Conservation (phyloP, 2,329 filamentous ascomycete species). For the Penicillium sp. region DNA sequence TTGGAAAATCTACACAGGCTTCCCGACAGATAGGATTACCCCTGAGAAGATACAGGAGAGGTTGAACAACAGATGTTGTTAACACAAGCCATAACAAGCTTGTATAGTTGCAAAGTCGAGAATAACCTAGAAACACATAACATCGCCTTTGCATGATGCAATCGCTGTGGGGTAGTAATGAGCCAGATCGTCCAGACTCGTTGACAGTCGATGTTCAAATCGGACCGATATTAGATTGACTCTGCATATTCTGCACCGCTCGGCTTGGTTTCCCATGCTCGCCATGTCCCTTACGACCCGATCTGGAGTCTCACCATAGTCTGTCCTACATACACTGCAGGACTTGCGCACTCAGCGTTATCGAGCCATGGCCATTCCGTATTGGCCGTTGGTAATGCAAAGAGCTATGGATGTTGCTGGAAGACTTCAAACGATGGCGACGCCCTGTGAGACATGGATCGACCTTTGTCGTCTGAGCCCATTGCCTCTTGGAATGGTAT, state of each 20-base stretch:
- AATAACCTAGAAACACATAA: too few relatives aligned
- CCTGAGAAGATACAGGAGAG: too few relatives aligned
- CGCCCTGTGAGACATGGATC: conserved; percentile 13
- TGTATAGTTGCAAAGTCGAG: too few relatives aligned
- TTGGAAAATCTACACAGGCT: not conserved
- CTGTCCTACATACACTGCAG: conserved; percentile 19
- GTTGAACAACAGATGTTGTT: not conserved
- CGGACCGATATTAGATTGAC: conserved; percentile 10
- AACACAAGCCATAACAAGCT: too few relatives aligned
- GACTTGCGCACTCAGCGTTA: conserved; percentile 5
- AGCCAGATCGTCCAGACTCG: not conserved
- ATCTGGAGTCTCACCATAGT: conserved; percentile 13
- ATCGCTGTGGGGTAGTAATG: not conserved
- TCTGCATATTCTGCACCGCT: conserved; percentile 5
- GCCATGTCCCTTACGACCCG: conserved; percentile 3
- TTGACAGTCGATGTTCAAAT: conserved; percentile 15
- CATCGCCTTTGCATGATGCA: too few relatives aligned
- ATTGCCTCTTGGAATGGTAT: conserved; percentile 15
- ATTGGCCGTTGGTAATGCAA: conserved; percentile 11
- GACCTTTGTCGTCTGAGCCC: conserved; percentile 10
- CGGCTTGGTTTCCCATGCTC: not conserved
- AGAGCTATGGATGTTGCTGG: conserved; percentile 15
- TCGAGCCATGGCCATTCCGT: conserved; percentile 18
- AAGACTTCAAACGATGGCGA: conserved; percentile 2
- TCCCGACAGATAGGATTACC: not conserved